Conservation (phyloP, 306 rosid species). For the Urtica urens region DNA sequence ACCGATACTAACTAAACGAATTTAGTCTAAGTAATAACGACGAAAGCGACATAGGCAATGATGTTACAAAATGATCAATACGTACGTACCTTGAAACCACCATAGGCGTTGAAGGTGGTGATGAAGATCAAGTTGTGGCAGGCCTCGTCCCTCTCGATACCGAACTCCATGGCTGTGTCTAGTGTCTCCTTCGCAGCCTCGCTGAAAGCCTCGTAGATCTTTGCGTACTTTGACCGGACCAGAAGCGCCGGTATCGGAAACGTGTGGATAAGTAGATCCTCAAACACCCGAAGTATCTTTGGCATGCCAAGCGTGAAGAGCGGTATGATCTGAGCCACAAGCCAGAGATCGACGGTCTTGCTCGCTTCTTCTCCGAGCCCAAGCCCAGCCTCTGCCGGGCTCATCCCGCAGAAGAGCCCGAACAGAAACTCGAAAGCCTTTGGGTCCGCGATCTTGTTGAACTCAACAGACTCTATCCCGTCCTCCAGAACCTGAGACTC, state of each 20-base stretch:
- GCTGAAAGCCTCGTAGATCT: conserved; percentile 26
- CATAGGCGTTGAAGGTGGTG: conserved; percentile 52
- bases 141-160: conserved; percentile 48
- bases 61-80: too few relatives aligned
- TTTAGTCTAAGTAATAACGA: too few relatives aligned
- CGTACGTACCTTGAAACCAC: conserved; percentile 27
- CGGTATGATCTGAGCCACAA: conserved; percentile 36
- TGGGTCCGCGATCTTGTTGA: conserved; percentile 18
- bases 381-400: conserved; percentile 14
- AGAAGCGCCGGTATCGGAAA: conserved; percentile 37
- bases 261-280: conserved; percentile 41
- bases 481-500: conserved; percentile 17
- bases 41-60: too few relatives aligned
- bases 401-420: conserved; percentile 25
- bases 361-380: conserved; percentile 31
- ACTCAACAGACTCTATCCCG: neutral
- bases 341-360: neutral
- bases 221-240: conserved; percentile 32
- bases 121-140: conserved; percentile 52
- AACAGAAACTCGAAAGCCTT: conserved; percentile 40
- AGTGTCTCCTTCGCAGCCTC: conserved; percentile 13
- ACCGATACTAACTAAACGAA: too few relatives aligned
- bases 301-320: conserved; percentile 33
- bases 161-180: conserved; percentile 45
- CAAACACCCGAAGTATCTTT: conserved; percentile 21